Conservation (phyloP, 2,329 filamentous ascomycete genomes). For the Incumbomyces lentus region DNA sequence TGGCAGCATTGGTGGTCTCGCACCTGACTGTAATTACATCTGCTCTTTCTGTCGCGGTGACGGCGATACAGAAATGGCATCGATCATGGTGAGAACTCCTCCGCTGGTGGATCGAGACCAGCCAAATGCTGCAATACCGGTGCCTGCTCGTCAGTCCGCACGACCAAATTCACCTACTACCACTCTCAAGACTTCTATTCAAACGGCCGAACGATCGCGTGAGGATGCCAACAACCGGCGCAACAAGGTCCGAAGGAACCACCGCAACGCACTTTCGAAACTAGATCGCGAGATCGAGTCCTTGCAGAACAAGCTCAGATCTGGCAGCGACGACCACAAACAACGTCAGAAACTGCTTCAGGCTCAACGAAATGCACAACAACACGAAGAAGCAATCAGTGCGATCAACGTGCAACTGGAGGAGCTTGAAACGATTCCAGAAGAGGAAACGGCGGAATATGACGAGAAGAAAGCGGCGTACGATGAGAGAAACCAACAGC, state of each 20-base stretch:
- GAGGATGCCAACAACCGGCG: conserved; percentile 49
- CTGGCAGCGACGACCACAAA: conserved; percentile 50
- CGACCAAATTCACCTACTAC: conserved; percentile 55
- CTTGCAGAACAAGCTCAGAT: conserved; percentile 47
- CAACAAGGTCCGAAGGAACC: conserved; percentile 51
- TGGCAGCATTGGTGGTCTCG: conserved; percentile 55
- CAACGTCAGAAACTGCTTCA: conserved; percentile 53
- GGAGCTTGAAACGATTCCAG: conserved; percentile 46
- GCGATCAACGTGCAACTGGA: conserved; percentile 45
- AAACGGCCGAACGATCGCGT: conserved; percentile 50
- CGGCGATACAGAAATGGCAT: conserved; percentile 48
- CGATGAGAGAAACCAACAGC: conserved; percentile 43
- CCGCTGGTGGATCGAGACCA: conserved; percentile 48
- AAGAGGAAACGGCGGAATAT: conserved; percentile 45
- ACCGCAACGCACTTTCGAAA: conserved; percentile 47
- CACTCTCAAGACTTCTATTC: conserved; percentile 55
- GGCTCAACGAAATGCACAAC: conserved; percentile 51
- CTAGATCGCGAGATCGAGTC: conserved; percentile 53
- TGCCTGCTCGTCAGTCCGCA: conserved; percentile 47
- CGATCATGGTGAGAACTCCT: conserved; percentile 53
- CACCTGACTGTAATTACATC: conserved; percentile 53
- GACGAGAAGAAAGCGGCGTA: conserved; percentile 43
- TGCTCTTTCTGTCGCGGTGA: conserved; percentile 51
- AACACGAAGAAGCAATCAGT: conserved; percentile 52
- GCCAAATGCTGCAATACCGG: conserved; percentile 36